Base-by-base conservation (phyloP, 2,329 filamentous ascomycete species). In the Ophiostoma montium region DNA sequence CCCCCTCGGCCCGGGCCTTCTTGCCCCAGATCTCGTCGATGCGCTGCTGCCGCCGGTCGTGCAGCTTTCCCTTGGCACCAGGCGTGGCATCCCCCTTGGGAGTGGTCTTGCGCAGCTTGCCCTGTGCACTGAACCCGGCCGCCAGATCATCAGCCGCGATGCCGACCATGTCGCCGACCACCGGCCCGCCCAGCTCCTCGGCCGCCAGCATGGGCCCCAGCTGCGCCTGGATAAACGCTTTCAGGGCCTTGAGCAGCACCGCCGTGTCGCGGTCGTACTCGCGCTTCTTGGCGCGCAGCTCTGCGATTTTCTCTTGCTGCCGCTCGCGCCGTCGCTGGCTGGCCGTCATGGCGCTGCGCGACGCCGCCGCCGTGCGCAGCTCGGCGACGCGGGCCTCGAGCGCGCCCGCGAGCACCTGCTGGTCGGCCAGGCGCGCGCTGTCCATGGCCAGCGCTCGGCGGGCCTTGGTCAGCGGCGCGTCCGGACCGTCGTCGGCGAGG, bases 121-220 rank as follows among this genome's bases (percentile, higher is more conserved):
- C 78, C 51, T 78, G 73, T 0, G 74, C 63, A 55, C 70, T 80
- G 61, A 82, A 82, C 1, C 76, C 78, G 9, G 71, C 73, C 5
- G 70, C 72, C 6, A 82, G 64, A 54, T 74, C 75, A 41, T 82
- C 74, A 9, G 74, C 57, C 68, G 80, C 65, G 19, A 84, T 59
- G 62, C 84, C 78, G 59, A 83, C 70, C 57, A 82, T 70, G 55
- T 86, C 82, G 3, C 87, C 85, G 1, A 89, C 85, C 11, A 88
- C 82, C 0, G 87, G 86, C 0, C 87, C 86, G 8, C 87, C 87
- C 1, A 89, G 71, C 59, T 88, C 84, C 65, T 94, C 87, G 1
- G 85, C 84, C 7, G 86, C 86, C 39, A 94, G 70, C 78, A 90
- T 84, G 3, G 75, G 66, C 1, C 84, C 83, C 1, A 94, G 71